Base-by-base conservation (phyloP, 106 monocot species). In the Acorus gramineus region DNA sequence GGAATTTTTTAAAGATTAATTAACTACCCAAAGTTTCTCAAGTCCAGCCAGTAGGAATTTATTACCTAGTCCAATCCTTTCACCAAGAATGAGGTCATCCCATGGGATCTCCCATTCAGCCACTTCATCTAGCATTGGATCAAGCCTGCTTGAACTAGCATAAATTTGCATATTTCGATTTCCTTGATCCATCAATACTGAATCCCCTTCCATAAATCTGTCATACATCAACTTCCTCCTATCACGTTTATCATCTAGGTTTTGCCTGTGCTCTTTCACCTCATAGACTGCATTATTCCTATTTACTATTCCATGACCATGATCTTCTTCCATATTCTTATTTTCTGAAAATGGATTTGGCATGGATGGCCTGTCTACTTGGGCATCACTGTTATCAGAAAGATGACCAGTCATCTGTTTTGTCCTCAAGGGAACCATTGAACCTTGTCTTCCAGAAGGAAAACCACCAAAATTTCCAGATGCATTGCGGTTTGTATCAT, bases 1-100 rank as follows among this genome's bases (percentile, higher is more conserved):
- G 28, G 1, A 28, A 28, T 28, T 28, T 28, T n/a, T n/a, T n/a
- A n/a, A 28, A 28, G 28, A 28, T 28, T 28, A 28, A 28, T 28
- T 28, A 28, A 28, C 28, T 28, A 28, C 0, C 28, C 28, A 28
- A 28, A 28, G 28, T 28, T 28, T 28, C 28, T 28, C 28, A 28
- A 28, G 28, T 28, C 28, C 28, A 28, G 28, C 28, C 28, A 28
- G 28, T 28, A 28, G 28, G 28, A 28, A 28, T 28, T 28, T 13
- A 71, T 55, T 98, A 98, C 96, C 96, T 80, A 98, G 73, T 78
- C 96, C 96, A 79, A 98, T 98, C 74, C 96, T 87, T 83, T 98
- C 96, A 60, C 96, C 96, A 69, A 98, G 87, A 45, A 83, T 77
- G 65, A 98, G 91, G 59, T 91, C 81, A 68, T 91, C 96, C 96